These are phyloP conservation scores for Nannochloropsis granulata DNA, from an alignment of 108 stramenopile genomes.

Conservation along the genomic window DNA sequence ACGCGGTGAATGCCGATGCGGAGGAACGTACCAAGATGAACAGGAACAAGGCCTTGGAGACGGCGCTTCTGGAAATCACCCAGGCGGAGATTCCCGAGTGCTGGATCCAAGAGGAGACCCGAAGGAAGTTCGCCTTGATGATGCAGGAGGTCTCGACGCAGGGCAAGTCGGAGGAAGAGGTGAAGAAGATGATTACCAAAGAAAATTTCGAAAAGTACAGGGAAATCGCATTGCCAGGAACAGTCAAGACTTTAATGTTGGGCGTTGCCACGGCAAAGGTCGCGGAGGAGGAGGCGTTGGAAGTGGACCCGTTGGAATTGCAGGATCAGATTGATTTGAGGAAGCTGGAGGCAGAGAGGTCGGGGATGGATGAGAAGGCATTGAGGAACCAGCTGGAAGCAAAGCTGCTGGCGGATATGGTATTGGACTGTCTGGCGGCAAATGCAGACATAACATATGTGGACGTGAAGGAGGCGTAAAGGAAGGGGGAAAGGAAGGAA, in stretches of 20 bases:
- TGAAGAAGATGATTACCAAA: conserved; percentile 69
- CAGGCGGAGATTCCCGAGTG: conserved; percentile 77
- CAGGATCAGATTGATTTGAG: conserved; percentile 17
- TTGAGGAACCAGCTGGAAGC: conserved; percentile 13
- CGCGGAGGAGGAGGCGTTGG: conserved; percentile 15
- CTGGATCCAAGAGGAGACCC: conserved; percentile 65
- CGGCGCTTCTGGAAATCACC: conserved; percentile 50
- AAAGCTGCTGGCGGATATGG: conserved; percentile 4
- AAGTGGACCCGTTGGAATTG: conserved; percentile 14
- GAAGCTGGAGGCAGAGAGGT: conserved; percentile 10
- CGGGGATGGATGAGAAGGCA: conserved; percentile 8
- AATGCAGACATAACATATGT: background rate
- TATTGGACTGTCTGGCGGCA: background rate
- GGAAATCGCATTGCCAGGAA: conserved; percentile 43
- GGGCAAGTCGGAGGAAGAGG: conserved; percentile 70
- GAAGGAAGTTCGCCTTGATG: conserved; percentile 88
- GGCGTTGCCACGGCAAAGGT: conserved; percentile 4
- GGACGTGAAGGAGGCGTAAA: background rate
- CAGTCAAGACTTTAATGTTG: background rate
- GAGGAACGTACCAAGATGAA: conserved; percentile 54
- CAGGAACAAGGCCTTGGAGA: conserved; percentile 48
- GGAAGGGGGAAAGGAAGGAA: background rate
- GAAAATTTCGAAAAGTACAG: conserved; percentile 88
- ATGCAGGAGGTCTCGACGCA: conserved; percentile 77
- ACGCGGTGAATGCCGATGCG: conserved; percentile 70